Conservation (phyloP, 352 stramenopile species). For the Pythium scleroteichum region DNA sequence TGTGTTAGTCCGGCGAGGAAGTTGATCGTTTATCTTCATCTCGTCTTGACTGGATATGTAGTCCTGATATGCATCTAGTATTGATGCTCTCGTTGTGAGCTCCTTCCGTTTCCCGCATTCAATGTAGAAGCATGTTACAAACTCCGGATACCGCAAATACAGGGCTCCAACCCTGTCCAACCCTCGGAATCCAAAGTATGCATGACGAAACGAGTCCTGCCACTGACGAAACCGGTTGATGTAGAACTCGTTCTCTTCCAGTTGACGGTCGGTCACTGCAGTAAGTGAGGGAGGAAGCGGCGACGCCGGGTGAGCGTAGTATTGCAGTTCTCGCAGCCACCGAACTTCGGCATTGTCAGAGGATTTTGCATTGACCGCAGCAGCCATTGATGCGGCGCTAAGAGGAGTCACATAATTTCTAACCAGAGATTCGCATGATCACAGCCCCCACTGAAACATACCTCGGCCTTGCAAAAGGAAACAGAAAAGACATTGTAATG, state of each 20-base stretch:
- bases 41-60: slow-evolving; percentile 7
- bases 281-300: slow-evolving; percentile 52
- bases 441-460: slow-evolving; percentile 18
- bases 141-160: slow-evolving; percentile 69
- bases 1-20: background rate
- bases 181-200: slow-evolving; percentile 64
- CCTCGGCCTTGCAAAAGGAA: slow-evolving; percentile 62
- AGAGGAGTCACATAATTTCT: too few species aligned
- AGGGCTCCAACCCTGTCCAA: slow-evolving; percentile 19
- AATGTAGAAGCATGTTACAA: slow-evolving; percentile 58
- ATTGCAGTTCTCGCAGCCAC: slow-evolving; percentile 66
- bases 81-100: slow-evolving; percentile 11
- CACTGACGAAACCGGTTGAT: slow-evolving; percentile 52
- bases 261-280: slow-evolving; percentile 50
- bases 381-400: slow-evolving; percentile 20
- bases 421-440: too few species aligned
- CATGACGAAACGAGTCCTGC: slow-evolving; percentile 67
- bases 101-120: slow-evolving; percentile 5
- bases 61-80: slow-evolving; percentile 41
- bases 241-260: slow-evolving; percentile 49
- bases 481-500: slow-evolving; percentile 61
- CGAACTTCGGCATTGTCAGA: slow-evolving; percentile 33
- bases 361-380: slow-evolving; percentile 28
- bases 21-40: background rate
- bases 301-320: slow-evolving; percentile 65